A percentile compares a stretch with the other conserved stretches of the same genome.
phyloP scores from a whole-genome alignment of 1,284 basidiomycete species.

The Ceratobasidium sp. region DNA sequence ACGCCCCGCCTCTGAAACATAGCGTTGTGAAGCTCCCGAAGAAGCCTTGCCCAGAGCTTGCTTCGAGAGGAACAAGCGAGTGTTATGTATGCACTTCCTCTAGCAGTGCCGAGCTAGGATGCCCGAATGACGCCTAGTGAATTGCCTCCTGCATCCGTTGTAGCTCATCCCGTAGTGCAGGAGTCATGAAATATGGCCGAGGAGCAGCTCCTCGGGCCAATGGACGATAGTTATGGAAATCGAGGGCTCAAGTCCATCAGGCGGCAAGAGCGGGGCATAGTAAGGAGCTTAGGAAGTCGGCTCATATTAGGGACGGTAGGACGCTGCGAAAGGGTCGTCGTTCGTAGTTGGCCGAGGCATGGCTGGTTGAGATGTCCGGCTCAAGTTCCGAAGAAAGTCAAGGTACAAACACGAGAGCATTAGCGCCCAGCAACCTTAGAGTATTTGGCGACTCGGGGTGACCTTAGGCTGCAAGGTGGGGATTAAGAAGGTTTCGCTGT shows the following conservation, averaged over 20 bases:
- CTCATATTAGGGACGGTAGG: constrained; percentile 22
- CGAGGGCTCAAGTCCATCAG: constrained; percentile 11
- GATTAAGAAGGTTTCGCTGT: no score
- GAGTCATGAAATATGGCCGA: constrained; percentile 66
- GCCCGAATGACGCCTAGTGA: constrained; percentile 58
- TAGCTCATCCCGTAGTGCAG: constrained; percentile 79
- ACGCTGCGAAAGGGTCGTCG: constrained; percentile 24
- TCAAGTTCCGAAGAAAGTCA: neutral
- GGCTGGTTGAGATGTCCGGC: constrained; percentile 7
- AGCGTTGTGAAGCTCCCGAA: constrained; percentile 81
- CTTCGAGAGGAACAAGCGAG: constrained; percentile 82
- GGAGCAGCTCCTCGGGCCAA: constrained; percentile 50
- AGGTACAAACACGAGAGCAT: constrained; percentile 31
- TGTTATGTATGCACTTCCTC: constrained; percentile 93
- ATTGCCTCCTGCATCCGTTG: constrained; percentile 83
- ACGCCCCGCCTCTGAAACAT: no score
- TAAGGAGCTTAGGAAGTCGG: constrained; percentile 31
- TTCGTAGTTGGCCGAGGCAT: no score
- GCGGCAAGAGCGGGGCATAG: constrained; percentile 19
- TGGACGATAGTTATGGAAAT: constrained; percentile 37
- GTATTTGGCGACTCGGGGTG: constrained; percentile 28
- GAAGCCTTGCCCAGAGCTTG: constrained; percentile 62
- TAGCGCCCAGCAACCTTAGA: constrained; percentile 23
- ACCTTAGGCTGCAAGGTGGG: constrained; percentile 22
- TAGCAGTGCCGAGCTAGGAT: constrained; percentile 70